Conservation (phyloP, 768 basidiomycete genomes). For the Kwoniella botswanensis region DNA sequence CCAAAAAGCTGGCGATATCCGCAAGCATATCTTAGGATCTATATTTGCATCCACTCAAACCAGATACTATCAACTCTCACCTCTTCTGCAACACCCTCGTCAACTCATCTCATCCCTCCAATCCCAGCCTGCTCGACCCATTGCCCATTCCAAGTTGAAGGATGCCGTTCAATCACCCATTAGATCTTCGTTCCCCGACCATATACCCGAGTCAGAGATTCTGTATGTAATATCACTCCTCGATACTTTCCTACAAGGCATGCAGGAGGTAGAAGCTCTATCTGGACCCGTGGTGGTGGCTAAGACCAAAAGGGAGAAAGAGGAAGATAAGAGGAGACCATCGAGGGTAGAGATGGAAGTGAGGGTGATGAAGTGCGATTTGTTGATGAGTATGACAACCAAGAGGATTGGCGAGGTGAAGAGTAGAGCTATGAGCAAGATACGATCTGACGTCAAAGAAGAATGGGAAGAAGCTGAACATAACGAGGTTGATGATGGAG, state of each 20-base stretch:
- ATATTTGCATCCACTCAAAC: slow-evolving; percentile 19
- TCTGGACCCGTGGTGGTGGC: slow-evolving; percentile 11
- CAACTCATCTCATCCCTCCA: slow-evolving; percentile 23
- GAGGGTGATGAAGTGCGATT: slow-evolving; percentile 30
- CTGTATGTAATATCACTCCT: slow-evolving; percentile 4
- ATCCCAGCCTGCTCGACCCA: slow-evolving; percentile 25
- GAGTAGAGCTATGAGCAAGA: slow-evolving; percentile 15
- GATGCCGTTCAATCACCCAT: neutral
- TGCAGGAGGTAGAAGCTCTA: neutral
- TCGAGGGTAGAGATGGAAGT: slow-evolving; percentile 36
- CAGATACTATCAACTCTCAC: slow-evolving; percentile 15
- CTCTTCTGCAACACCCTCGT: slow-evolving; percentile 25
- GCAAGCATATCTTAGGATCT: slow-evolving; percentile 21
- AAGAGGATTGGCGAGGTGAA: slow-evolving; percentile 32
- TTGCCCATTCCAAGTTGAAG: slow-evolving; percentile 2
- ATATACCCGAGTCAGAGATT: neutral
- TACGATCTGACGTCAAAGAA: neutral
- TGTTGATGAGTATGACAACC: slow-evolving; percentile 40
- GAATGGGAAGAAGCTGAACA: slow-evolving; percentile 12
- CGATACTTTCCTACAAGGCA: neutral
- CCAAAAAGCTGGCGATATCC: neutral
- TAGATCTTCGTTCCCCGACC: neutral
- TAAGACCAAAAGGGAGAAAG: slow-evolving; percentile 11
- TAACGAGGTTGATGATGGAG: neutral
- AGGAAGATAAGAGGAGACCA: slow-evolving; percentile 25